These are phyloP conservation scores for Paspalum notatum DNA, from an alignment of 176 grass and related monocot genomes.

Conservation along the genomic window DNA sequence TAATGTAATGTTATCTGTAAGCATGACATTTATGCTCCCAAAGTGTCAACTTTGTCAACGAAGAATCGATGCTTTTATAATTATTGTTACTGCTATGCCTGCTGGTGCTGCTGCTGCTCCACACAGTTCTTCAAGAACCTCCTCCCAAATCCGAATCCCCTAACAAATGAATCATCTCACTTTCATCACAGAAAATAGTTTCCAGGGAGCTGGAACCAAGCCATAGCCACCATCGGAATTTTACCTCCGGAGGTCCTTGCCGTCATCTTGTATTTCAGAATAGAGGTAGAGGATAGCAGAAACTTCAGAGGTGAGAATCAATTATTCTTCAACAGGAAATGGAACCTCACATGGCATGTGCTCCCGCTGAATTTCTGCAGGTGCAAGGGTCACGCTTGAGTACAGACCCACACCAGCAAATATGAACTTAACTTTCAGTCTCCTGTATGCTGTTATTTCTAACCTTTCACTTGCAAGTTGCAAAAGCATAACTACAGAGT, in stretches of 20 bases:
- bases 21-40: not conserved
- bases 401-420: not conserved
- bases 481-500: not conserved
- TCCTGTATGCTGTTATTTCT: not conserved
- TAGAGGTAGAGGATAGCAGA: not conserved
- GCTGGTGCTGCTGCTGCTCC: too few species aligned
- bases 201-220: not conserved
- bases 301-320: not conserved
- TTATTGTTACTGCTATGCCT: too few species aligned
- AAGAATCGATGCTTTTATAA: not conserved
- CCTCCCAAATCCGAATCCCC: not conserved
- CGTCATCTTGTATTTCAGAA: not conserved
- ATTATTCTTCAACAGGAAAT: too few species aligned
- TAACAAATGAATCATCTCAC: not conserved
- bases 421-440: not conserved
- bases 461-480: not conserved
- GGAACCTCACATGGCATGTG: too few species aligned
- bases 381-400: not conserved
- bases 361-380: not conserved
- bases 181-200: not conserved
- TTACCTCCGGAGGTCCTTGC: not conserved
- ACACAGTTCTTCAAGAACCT: not conserved
- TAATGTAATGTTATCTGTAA: slow-evolving; percentile 35
- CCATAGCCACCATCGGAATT: not conserved
- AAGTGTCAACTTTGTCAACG: not conserved